Evolutionary conservation across 78 protist species (phyloP), one percentile per base, ranked within the genome.

Genomic region (Planoprotostelium fungivorum): DNA sequence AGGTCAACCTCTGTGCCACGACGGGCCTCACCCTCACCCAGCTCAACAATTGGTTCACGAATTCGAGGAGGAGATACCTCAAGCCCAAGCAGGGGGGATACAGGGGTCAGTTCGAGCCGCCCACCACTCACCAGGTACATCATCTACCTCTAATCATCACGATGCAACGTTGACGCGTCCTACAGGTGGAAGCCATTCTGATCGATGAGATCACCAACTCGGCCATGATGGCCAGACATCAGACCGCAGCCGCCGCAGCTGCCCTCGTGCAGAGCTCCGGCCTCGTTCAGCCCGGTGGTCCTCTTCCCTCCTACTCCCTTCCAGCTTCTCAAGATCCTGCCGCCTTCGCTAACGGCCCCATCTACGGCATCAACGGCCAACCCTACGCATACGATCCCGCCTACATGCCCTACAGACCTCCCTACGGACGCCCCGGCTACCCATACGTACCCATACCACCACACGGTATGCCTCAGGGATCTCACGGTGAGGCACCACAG

Each of bases 11-110:
- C 0, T 88, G 92, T 0, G 90, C 37, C 1, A 35, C 34, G 37
- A 96, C 97, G 1, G 87, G 84, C 1, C 93, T 96, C 28, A 86
- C 97, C 1, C 84, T 94, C 35, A 91, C 37, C 63, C 98, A 95
- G 83, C 89, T 96, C 51, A 94, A 93, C 87, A 93, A 95, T 86
- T 96, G 98, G 98, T 96, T 96, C 86, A 96, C 95, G 37, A 96
- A 96, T 83, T 96, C 98, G 0, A 84, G 97, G 35, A 90, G 97
- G 36, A 86, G 97, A 16, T 51, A 25, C 73, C 73, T 51, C 16
- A 51, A 51, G 73, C 73, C 73, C 73, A 51, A 51, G 73, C 31
- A 51, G 31, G 73, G 73, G 16, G 73, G 73, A 16, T 51, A 51
- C 16, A 51, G 73, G 16, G 73, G 73, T 25, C 73, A 51, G 16